Base-by-base conservation (phyloP, 2,329 filamentous ascomycete genomes). In the Cercospora sp. region DNA sequence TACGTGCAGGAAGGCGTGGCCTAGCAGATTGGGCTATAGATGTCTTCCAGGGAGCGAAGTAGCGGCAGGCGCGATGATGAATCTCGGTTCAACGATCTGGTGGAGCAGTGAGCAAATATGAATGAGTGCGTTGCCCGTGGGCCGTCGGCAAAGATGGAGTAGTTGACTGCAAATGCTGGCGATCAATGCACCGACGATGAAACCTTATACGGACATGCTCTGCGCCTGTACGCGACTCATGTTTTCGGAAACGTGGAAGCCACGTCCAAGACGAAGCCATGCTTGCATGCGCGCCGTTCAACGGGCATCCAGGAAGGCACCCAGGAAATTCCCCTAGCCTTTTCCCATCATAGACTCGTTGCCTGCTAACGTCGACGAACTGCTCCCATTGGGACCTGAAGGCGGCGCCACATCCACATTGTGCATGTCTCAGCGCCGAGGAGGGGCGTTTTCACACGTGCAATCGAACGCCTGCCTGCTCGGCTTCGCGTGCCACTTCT, bases 361-460 rank as follows among this genome's bases (percentile, higher is more conserved):
- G 30, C 30, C 23, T 59, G 30, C 18, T 23, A 18, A 9, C 6
- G n/a, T 59, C 30, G 16, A 20, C 18, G 13, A 18, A 6, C 30
- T 3, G 57, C 45, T 36, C 13, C 33, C 62, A 18, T 42, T 40
- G 62, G 51, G 12, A 45, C 20, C 2, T 13, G 18, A 36, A 45
- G 62, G 62, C 62, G 62, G 45, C 61, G 61, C 62, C 62, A 64
- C 62, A 59, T 30, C 31, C 51, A n/a, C 20, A 30, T 1, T 28
- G 48, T 28, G 48, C 48, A 26, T 63, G 16, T 63, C 45, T 51
- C 45, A 55, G 18, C 13, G 40, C 23, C 60, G 26, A 23, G 7
- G 26, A 28, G 42, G 16, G 42, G 60, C 40, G 23, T 42, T 63
- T 36, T 51, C 60, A 51, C 60, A 53, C 60, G 60, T 53, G 60